Evolutionary conservation across 768 basidiomycete genomes (phyloP).

Genomic region (Rossbeevera mucosa): DNA sequence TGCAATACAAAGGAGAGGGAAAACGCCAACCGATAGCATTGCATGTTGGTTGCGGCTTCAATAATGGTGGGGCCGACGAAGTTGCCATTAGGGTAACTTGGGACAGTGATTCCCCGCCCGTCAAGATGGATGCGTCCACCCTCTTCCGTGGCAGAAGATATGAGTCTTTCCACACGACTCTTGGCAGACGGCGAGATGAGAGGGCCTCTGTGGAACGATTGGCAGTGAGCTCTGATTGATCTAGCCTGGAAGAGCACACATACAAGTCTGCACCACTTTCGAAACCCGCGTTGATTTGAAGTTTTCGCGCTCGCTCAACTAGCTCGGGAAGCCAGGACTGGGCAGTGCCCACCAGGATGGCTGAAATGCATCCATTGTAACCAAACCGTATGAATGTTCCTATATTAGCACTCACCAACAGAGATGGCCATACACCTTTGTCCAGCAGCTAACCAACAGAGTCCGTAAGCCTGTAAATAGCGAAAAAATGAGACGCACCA

Average conservation of each 20-base stretch:
- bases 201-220: conserved; percentile 49
- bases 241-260: conserved; percentile 11
- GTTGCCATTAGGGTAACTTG: conserved; percentile 81
- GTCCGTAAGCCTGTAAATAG: conserved; percentile 20
- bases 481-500: conserved; percentile 39
- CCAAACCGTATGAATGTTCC: background rate
- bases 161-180: conserved; percentile 66
- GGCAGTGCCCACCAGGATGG: conserved; percentile 77
- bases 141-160: conserved; percentile 69
- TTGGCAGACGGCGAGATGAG: conserved; percentile 82
- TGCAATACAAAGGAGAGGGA: background rate
- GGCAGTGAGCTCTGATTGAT: background rate
- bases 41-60: conserved; percentile 78
- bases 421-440: conserved; percentile 98
- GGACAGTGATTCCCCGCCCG: conserved; percentile 66
- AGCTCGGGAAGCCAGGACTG: conserved; percentile 84
- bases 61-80: conserved; percentile 93
- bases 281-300: conserved; percentile 89
- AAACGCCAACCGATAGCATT: conserved; percentile 70
- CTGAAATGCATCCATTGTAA: conserved; percentile 29
- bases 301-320: conserved; percentile 69
- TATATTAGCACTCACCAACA: conserved; percentile 56
- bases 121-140: conserved; percentile 87
- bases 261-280: conserved; percentile 82
- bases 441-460: conserved; percentile 65